Evolutionary conservation across 2,329 filamentous ascomycete genomes (phyloP).

Genomic region (Rhinocladiella similis): DNA sequence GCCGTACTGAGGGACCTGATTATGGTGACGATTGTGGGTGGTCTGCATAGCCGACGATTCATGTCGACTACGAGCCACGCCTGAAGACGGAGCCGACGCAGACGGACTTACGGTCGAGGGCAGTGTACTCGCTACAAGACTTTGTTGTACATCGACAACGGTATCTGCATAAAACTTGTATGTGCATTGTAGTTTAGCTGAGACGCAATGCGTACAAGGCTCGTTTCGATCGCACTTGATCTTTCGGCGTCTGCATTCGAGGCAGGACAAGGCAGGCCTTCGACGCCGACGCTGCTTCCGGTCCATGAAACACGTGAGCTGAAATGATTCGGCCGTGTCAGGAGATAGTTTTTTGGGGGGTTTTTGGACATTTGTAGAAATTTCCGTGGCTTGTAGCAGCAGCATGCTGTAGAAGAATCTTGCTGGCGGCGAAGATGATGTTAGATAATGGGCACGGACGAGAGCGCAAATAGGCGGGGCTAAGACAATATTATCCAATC

Average conservation of each 20-base stretch:
- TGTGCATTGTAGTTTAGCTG: conserved; percentile 21
- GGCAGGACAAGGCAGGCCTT: conserved; percentile 30
- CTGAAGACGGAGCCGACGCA: not conserved
- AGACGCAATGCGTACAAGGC: conserved; percentile 30
- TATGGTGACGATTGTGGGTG: not conserved
- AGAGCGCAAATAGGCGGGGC: too few species aligned
- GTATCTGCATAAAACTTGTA: conserved; percentile 10
- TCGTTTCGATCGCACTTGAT: conserved; percentile 33
- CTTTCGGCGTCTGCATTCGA: conserved; percentile 35
- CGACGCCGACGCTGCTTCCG: conserved; percentile 13
- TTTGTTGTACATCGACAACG: not conserved
- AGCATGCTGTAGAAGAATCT: too few species aligned
- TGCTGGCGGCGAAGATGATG: too few species aligned
- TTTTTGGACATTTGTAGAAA: too few species aligned
- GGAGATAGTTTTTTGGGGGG: too few species aligned
- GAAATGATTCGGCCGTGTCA: not conserved
- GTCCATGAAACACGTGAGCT: not conserved
- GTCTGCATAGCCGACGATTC: not conserved
- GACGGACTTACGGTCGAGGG: not conserved
- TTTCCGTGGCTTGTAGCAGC: too few species aligned
- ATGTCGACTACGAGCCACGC: not conserved
- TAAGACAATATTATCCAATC: too few species aligned
- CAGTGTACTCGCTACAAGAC: not conserved
- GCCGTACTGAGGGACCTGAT: too few species aligned
- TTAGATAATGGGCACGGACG: too few species aligned